These are phyloP conservation scores for Fragaria vesca DNA, from an alignment of 306 rosid genomes.

Conservation along the genomic window DNA sequence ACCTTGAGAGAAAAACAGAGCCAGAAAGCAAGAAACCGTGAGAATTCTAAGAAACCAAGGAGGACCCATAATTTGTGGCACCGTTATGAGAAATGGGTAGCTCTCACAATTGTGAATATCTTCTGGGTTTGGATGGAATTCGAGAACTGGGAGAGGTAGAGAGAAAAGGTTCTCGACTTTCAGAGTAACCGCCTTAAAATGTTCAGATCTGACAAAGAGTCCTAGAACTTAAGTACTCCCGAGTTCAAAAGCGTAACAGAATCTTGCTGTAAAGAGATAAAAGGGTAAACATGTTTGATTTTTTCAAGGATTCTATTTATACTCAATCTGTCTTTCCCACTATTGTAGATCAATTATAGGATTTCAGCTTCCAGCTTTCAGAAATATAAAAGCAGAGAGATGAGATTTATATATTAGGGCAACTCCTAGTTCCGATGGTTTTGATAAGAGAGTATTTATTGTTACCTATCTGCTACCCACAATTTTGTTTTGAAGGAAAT, in stretches of 20 bases:
- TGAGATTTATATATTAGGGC: not conserved
- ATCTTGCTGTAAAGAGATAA: conserved; percentile 6
- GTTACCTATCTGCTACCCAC: not conserved
- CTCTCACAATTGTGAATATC: conserved; percentile 19
- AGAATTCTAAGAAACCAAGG: conserved; percentile 45
- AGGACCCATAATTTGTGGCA: conserved; percentile 43
- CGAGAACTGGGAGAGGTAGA: not conserved
- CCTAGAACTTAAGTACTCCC: not conserved
- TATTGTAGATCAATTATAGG: not conserved
- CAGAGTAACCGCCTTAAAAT: conserved; percentile 1
- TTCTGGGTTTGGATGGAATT: not conserved
- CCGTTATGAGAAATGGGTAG: conserved; percentile 27
- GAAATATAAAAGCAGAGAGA: not conserved
- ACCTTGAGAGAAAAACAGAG: conserved; percentile 56
- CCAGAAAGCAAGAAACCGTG: conserved; percentile 42
- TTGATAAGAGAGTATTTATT: not conserved
- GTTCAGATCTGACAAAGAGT: conserved; percentile 13
- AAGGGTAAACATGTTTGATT: not conserved
- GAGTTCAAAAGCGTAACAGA: not conserved
- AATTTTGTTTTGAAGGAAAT: not conserved
- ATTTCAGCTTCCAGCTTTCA: not conserved
- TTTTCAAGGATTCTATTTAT: not conserved
- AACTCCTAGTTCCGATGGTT: not conserved
- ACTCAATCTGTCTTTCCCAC: not conserved
- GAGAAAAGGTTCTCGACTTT: not conserved